Evolutionary conservation across 345 rosid species (phyloP), one percentile per base, ranked within the genome.

Genomic region (Isatis tinctoria): DNA sequence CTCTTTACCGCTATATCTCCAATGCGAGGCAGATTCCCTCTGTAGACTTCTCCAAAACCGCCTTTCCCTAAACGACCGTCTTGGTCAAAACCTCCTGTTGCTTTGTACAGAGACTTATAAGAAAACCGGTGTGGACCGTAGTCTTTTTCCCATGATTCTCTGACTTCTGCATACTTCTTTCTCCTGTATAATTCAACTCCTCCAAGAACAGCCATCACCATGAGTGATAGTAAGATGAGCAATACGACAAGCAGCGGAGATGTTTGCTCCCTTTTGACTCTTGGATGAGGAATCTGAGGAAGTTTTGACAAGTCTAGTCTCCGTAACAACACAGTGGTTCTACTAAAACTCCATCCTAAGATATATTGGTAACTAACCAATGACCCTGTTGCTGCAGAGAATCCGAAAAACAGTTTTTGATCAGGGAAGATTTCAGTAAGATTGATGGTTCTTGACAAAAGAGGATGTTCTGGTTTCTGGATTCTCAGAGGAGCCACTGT

Each of bases 321-420:
- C 40, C 79, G 65, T 8, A 57, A 45, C 37, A 81, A 70, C 69
- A 39, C 69, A 32, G 83, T 85, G 39, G 77, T 84, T 70, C 20
- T 74, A 52, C 61, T 82, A 67, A 82, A 87, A 76, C 88, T 90
- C 91, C 96, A 89, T n/a, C 96, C 88, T 35, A 82, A 78, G 39
- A 88, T 67, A 33, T 83, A 86, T 4, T 88, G 91, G 39, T 77
- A 63, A 40, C 83, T 75, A 30, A 49, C 3, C 17, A 76, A 13
- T 6, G 79, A 41, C 0, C 89, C 83, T 6, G 89, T 84, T 3
- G 92, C 35, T 30, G 92, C 83, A 18, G 90, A 83, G 81, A 90
- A 83, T 26, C 94, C 94, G 0, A 87, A 74, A 54, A 74, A 83
- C 8, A 74, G 52, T 26, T 3, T 56, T 13, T 75, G 28, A 17